phyloP scores from a whole-genome alignment of 768 basidiomycete genomes.

The Auricularia sp. region DNA sequence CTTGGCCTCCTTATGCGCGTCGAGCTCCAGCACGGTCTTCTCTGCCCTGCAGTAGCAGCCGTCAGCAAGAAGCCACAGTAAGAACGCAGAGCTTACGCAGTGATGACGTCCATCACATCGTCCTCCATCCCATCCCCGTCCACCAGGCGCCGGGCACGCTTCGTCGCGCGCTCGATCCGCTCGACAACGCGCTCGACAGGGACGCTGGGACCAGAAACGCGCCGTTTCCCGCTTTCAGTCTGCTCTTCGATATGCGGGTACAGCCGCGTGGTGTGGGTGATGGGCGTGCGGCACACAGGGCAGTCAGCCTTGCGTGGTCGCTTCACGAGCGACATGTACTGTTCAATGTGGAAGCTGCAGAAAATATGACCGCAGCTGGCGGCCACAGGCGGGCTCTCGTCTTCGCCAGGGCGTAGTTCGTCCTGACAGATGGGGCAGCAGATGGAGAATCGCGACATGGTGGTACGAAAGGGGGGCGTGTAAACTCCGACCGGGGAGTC shows the following conservation, averaged over 20 bases:
- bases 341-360: neutral
- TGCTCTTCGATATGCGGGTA: neutral
- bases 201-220: neutral
- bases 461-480: too few species aligned
- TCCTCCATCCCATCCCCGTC: neutral
- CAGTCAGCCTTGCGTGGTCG: neutral
- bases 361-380: neutral
- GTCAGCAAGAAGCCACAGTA: neutral
- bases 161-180: neutral
- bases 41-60: neutral
- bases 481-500: too few species aligned
- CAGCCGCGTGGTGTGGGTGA: neutral
- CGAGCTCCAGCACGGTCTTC: neutral
- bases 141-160: neutral
- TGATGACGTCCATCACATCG: neutral
- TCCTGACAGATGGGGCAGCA: neutral
- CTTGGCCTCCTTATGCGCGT: neutral
- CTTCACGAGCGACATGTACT: neutral
- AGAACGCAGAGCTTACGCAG: neutral
- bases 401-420: neutral
- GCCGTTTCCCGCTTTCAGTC: neutral
- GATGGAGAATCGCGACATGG: neutral
- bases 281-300: neutral
- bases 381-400: neutral
- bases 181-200: neutral